Base-by-base conservation (phyloP, 805 yeast genomes). In the Kuraishia hungarica region DNA sequence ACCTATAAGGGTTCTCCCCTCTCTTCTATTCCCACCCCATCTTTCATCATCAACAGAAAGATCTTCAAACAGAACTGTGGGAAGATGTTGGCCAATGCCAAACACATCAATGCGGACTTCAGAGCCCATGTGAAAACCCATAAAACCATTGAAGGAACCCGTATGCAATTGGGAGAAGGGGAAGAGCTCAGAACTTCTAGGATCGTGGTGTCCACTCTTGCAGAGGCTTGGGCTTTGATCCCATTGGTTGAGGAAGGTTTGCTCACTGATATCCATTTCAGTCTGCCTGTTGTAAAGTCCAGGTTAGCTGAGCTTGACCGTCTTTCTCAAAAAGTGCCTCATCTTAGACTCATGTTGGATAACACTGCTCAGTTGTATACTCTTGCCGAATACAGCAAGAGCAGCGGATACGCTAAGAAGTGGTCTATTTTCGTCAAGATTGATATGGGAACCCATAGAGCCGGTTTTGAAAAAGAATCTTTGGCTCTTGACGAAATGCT, bases 71-170 rank as follows among this genome's bases (percentile, higher is more conserved):
- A 54, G 21, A 84, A 84, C 62, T 75, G 83, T 58, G 68, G 67
- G 11, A 66, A 65, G 39, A 82, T 84, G 88, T 71, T 81, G 11
- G 60, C 62, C 3, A 74, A 74, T 55, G 80, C 83, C 0, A 53
- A 58, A 1, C 63, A 64, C 1, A 61, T 83, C 28, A 59, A 62
- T 7, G 65, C 62, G 2, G 71, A 67, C 20, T 86, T 87, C 64
- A 73, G 96, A 57, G 85, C 87, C 2, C 91, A 87, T 64, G 82
- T 87, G 22, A 87, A 87, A 67, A 88, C 94, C 0, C 91, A 86
- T 65, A 87, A 88, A 65, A 78, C 87, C 1, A 59, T 73, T 10
- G 86, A 83, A 60, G 91, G 88, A 6, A 71, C 83, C 2, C 61
- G 66, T 22, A 65, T 78, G 50, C 87, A 84, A 67, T 64, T 84